Base-by-base conservation (phyloP, 2,329 filamentous ascomycete species). In the Botryosphaeria dothidea region DNA sequence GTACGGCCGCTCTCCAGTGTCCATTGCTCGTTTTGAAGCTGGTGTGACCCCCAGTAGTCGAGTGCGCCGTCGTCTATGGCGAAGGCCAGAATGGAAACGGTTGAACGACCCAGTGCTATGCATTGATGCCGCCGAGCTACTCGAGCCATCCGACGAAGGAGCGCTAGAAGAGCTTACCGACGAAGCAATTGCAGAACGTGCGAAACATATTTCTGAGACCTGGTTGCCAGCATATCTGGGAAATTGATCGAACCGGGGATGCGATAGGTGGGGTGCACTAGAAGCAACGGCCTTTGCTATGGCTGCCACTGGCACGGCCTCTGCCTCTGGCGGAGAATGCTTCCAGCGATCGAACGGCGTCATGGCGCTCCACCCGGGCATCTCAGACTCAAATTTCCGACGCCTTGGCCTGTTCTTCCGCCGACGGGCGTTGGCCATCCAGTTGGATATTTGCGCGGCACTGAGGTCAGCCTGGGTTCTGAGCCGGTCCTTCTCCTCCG, bases 361-460 rank as follows among this genome's bases (percentile, higher is more conserved):
- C 52, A 61, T 69, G 1, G 64, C 58, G 6, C 62, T 41, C 4
- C 49, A 52, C n/a, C n/a, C n/a, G 2, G 56, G 64, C 58, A 1
- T 67, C 54, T 8, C 48, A 15, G 21, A 25, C 2, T 43, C 31
- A 56, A 54, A 25, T 57, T 7, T 61, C 64, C 65, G 68, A 65
- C 1, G 68, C 31, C 31, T 34, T 34, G 31, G 31, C 25, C 70
- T 63, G 19, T 72, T 71, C 21, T 67, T 70, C 15, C 72, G 68
- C 3, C 72, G 69, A 56, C 71, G 68, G 2, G 72, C 70, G 36
- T 74, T 74, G 4, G 71, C 71, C 21, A 74, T 72, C 72, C 72
- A 74, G 8, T 72, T 74, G 4, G 68, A 66, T 1, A 74, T 68
- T 15, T 74, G 72, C 1, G 68, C 68, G 38, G 68, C 70, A 49